Evolutionary conservation across 345 rosid genomes (phyloP), one percentile per base, ranked within the genome.

Genomic region (Adansonia digitata): DNA sequence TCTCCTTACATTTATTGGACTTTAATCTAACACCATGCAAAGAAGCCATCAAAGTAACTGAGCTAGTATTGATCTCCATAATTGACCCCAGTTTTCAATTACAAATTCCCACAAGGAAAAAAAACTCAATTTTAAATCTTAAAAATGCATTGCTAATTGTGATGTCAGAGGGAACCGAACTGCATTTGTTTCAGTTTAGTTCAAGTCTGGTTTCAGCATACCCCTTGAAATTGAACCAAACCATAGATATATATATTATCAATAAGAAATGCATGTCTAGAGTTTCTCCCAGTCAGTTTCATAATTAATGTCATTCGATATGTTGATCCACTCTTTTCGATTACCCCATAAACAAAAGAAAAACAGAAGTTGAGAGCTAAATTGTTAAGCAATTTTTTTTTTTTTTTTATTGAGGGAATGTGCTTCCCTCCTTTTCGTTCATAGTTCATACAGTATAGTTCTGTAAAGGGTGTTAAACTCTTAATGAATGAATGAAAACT

Each of bases 391-490:
- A 74, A 69, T 51, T 52, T 29, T 42, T 24, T 12, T 9, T 12
- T 9, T 10, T 4, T 60, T 69, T 62, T 70, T 70, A 79, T 72
- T 37, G 26, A 66, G 76, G 51, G 70, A 39, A 45, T 45, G 63
- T 5, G 24, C 1, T 48, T 60, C 60, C 63, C 71, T 49, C 22
- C 18, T 61, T 61, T 48, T 67, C 10, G 0, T 71, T 69, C 74
- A 64, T 35, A 64, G 52, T 71, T 74, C 81, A 74, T 74, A 79
- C 73, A 79, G 24, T 74, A 66, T 66, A 79, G 26, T 56, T 75
- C 24, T 75, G 63, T 42, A 45, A 56, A 59, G 48, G 74, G 59
- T 57, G 70, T 66, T 72, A 72, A 65, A 37, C 43, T 57, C 66
- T 43, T 61, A 20, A 60, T 61, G 75, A 68, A 76, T 73, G 39